Evolutionary conservation across 352 stramenopile species (phyloP), one percentile per base, ranked within the genome.

Genomic region (Globisporangium cylindrosporum): DNA sequence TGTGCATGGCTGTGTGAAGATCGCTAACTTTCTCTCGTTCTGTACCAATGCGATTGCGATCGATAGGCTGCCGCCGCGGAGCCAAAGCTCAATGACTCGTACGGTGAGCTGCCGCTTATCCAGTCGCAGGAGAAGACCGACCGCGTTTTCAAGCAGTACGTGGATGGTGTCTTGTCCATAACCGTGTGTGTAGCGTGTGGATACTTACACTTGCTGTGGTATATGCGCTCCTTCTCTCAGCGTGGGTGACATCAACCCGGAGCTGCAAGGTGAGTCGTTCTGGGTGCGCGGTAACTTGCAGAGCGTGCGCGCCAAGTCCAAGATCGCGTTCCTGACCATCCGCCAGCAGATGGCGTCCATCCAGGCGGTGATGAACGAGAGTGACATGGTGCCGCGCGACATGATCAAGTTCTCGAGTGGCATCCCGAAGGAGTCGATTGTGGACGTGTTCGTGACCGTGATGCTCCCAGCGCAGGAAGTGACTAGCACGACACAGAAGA

Each of bases 361-460:
- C 63, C 98, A 99, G 82, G 97, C 71, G 55, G 87, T 97, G 38
- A 59, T 97, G 38, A 81, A 82, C 59, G 86, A 96, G 73, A 93
- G 96, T 77, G 91, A 95, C 73, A 86, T 89, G 41, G 85, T 95
- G 43, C 87, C 92, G 29, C 93, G 97, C 64, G 94, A 94, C 67
- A 99, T 99, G 95, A 93, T 99, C 69, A 98, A 98, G 79, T 99
- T 99, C 75, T 82, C 97, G 29, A 92, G 90, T 69, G 81, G 87
- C 15, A 84, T 99, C 59, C 88, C 97, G 22, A 94, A 94, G 66
- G 98, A 99, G 83, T 98, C 92, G 54, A 91, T 99, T 53, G 86
- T 99, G 43, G 97, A 99, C 77, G 81, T 98, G 22, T 89, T 96
- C 67, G 98, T 98, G 68, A 98, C 83, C 22, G 79, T 99, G 43